Evolutionary conservation across 75 land plant genomes (phyloP).

Genomic region (Pseudotsuga menziesii): DNA sequence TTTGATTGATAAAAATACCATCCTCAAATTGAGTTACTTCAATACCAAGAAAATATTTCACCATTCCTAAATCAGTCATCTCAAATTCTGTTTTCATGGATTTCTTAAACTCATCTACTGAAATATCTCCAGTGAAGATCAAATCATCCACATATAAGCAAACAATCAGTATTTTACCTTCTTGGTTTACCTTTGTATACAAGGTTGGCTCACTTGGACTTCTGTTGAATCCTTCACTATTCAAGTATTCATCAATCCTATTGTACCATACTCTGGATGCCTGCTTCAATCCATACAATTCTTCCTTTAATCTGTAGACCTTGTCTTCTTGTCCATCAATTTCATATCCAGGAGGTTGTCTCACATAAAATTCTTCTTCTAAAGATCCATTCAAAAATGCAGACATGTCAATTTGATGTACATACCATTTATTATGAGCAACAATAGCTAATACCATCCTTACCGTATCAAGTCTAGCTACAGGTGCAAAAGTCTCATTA

Average conservation of each 20-base stretch:
- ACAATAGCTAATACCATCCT: no score
- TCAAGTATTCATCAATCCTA: background rate
- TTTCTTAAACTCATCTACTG: background rate
- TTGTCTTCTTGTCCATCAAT: background rate
- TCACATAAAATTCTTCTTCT: no score
- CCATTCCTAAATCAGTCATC: slow-evolving; percentile 16
- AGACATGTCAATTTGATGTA: no score
- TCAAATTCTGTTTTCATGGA: background rate
- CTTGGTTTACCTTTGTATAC: background rate
- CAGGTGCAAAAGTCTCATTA: no score
- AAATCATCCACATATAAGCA: slow-evolving; percentile 8
- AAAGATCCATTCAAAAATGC: no score
- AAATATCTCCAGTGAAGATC: slow-evolving; percentile 1
- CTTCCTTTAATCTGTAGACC: background rate
- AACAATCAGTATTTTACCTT: background rate
- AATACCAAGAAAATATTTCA: slow-evolving; percentile 11
- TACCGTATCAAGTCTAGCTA: no score
- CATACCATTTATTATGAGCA: no score
- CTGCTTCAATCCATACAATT: slow-evolving; percentile 2
- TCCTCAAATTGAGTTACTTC: background rate
- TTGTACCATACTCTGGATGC: background rate
- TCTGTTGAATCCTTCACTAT: background rate
- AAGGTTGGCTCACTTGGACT: background rate
- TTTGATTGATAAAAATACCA: no score
- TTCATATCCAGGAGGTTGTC: background rate